A percentile compares a stretch with the other conserved stretches of the same genome.
Evolutionary conservation across 225 moss, liverwort and hornwort genomes (phyloP).

Genomic region (Bryoerythrophyllum caledonicum): DNA sequence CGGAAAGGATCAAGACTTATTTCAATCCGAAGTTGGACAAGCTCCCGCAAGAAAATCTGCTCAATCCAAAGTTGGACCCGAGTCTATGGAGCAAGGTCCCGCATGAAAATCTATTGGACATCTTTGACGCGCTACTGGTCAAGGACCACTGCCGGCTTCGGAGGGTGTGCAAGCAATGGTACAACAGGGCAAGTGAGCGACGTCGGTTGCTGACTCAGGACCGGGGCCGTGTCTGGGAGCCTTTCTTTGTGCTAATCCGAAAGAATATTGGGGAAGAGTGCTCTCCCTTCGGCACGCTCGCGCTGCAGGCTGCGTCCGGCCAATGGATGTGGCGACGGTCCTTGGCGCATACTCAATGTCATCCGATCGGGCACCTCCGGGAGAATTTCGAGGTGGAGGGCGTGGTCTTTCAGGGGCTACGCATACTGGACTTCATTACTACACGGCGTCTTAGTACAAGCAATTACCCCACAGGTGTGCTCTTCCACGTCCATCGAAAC

Average conservation of each 20-base stretch:
- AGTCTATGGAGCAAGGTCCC: background rate
- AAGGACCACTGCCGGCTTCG: background rate
- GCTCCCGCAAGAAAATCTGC: background rate
- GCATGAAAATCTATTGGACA: background rate
- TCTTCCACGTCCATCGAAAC: too few relatives aligned
- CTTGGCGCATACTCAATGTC: too few relatives aligned
- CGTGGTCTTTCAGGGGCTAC: too few relatives aligned
- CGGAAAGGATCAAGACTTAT: background rate
- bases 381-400: too few relatives aligned
- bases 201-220: background rate
- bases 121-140: background rate
- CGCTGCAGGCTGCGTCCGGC: too few relatives aligned
- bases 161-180: background rate
- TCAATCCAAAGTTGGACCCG: background rate
- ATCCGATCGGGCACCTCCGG: too few relatives aligned
- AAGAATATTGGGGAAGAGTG: too few relatives aligned
- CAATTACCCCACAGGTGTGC: too few relatives aligned
- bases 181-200: too few relatives aligned
- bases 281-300: background rate
- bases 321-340: too few relatives aligned
- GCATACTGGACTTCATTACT: too few relatives aligned
- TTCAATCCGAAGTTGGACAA: background rate
- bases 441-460: too few relatives aligned
- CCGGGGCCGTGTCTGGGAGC: background rate
- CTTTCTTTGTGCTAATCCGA: background rate